Base-by-base conservation (phyloP, 805 yeast species). In the Starmerella ratchasimensis region DNA sequence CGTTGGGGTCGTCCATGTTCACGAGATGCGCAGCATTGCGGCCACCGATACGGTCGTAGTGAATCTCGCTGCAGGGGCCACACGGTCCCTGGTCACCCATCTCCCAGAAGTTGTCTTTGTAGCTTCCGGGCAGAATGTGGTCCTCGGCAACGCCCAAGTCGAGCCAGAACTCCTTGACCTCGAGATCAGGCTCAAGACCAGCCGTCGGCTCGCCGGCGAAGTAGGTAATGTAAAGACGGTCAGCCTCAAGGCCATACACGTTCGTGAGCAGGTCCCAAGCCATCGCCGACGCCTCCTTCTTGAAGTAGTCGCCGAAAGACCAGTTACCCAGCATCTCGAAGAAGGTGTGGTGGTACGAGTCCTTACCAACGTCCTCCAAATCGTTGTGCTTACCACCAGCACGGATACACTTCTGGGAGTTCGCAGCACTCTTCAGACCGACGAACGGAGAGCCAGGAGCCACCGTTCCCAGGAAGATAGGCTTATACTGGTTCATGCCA, bases 31-130 rank as follows among this genome's bases (percentile, higher is more conserved):
- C 68, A 38, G 97, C 98, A 56, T 90, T 88, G 68, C 99, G 78
- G 42, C 97, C 96, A 48, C 98, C 98, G 48, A 90, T 84, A 64
- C 98, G 76, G 62, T 90, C 99, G 60, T 83, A 90, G 62, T 90
- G 99, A 51, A 90, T 72, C 63, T 90, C 99, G 18, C 94, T 80
- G 65, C 98, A 93, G 36, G 99, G 99, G 46, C 99, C 99, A 68
- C 99, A 90, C 34, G 99, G 99, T 49, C 99, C 99, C 67, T 88
- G 97, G 57, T 93, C 99, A 53, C 99, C 99, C 99, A 90, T 90
- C 67, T 90, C 99, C 99, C 99, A 90, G 63, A 90, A 90, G 64
- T 90, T 90, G 60, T 90, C 99, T 56, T 75, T 67, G 37, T 76
- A 80, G 49, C 76, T 65, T 41, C 99, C 99, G 16, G 95, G 94